Evolutionary conservation across 768 basidiomycete species (phyloP), one percentile per base, ranked within the genome.

Genomic region (Tylopilus sp.): DNA sequence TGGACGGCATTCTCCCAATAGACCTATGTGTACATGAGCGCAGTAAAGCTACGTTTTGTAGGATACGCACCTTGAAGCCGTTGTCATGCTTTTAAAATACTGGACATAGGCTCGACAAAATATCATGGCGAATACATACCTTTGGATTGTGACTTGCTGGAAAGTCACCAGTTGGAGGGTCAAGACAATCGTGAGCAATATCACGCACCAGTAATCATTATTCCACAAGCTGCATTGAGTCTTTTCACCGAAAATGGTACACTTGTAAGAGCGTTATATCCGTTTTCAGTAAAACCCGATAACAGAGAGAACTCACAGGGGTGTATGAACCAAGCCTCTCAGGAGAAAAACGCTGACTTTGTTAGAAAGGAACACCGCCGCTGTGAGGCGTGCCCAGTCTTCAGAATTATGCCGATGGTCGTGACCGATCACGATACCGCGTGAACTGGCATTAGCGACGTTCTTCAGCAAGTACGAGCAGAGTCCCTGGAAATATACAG

Each of bases 1-100:
- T 92, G 90, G 1, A 92, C 86, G 0, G 81, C 89, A 62, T 92
- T 92, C 67, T 90, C 87, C 90, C 90, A 92, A 60, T 92, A 92
- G 19, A 92, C 89, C 89, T 91, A 41, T 12, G 29, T 21, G 22
- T 49, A 45, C 42, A 25, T 44, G 50, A 47, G n/a, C 1, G 17
- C 48, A 28, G 14, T 25, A 36, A 12, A n/a, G 38, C 16, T 1
- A 50, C 28, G 13, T 10, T 26, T 28, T 17, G 12, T 36, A 13
- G 26, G 36, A 22, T 19, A 48, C 62, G 53, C 43, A 84, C 90
- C 72, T 94, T 95, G 72, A 87, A 93, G 3, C 92, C 92, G 65
- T 95, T 95, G 63, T 94, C 92, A 64, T 87, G 71, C 87, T 91
- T 45, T 22, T 33, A 47, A 37, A 7, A 56, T 34, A 36, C 31